These are phyloP conservation scores for Penicillium pulvis DNA, from an alignment of 495 filamentous ascomycete genomes.

Conservation along the genomic window DNA sequence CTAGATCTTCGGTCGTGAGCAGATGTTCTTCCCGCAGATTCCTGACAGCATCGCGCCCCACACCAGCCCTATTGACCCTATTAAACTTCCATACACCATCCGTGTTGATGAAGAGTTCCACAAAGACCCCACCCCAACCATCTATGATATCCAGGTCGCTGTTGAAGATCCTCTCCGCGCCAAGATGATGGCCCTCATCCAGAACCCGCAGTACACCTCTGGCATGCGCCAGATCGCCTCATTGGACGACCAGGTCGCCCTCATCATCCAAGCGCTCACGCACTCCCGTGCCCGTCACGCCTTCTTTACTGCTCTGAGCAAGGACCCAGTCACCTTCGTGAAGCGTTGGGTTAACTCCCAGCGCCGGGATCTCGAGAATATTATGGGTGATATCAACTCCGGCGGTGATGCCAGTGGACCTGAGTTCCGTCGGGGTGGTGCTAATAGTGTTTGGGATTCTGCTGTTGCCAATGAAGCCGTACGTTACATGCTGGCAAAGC, in stretches of 20 bases:
- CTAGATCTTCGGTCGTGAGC: conserved; percentile 77
- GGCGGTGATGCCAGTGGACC: conserved; percentile 60
- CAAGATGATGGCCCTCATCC: conserved; percentile 62
- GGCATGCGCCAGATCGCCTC: conserved; percentile 68
- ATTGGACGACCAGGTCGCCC: conserved; percentile 82
- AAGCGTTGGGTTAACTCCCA: conserved; percentile 84
- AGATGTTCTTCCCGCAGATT: conserved; percentile 86
- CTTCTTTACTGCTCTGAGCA: conserved; percentile 73
- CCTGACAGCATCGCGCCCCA: conserved; percentile 72
- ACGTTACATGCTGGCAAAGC: conserved; percentile 51
- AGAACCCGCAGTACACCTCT: conserved; percentile 49
- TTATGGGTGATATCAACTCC: conserved; percentile 78
- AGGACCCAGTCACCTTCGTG: conserved; percentile 82
- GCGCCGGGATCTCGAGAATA: conserved; percentile 84
- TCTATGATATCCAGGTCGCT: conserved; percentile 86
- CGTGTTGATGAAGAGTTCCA: conserved; percentile 88
- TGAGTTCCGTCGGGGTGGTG: conserved; percentile 61
- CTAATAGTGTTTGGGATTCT: conserved; percentile 56
- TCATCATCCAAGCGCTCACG: conserved; percentile 73
- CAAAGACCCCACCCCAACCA: conserved; percentile 59
- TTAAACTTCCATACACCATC: conserved; percentile 89
- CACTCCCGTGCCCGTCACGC: conserved; percentile 82
- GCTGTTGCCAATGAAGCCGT: conserved; percentile 49
- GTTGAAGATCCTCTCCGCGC: conserved; percentile 80
- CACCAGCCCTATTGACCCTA: conserved; percentile 75